Evolutionary conservation across 352 stramenopile species (phyloP).

Genomic region (Pythium grandisporangium): DNA sequence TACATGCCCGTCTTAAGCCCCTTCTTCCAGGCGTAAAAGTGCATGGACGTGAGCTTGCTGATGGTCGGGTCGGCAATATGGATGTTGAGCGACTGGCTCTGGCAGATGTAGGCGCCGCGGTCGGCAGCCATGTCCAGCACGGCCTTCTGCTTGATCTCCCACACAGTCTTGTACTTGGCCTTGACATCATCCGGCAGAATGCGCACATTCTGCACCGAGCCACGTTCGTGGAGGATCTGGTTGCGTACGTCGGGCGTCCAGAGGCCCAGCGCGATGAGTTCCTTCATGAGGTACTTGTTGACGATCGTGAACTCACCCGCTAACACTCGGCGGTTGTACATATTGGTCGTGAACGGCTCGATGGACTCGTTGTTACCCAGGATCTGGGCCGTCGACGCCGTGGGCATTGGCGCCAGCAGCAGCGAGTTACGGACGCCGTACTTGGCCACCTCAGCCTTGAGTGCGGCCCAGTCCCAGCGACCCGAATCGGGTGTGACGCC

Average conservation of each 20-base stretch:
- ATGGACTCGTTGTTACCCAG: constrained; percentile 99
- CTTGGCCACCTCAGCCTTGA: constrained; percentile 92
- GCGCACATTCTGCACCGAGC: constrained; percentile 92
- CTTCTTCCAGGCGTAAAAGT: constrained; percentile 99
- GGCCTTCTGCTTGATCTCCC: constrained; percentile 98
- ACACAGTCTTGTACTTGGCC: constrained; percentile 99
- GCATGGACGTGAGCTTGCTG: constrained; percentile 98
- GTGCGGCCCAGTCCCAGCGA: constrained; percentile 93
- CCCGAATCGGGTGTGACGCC: constrained; percentile 87
- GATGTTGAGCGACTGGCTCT: constrained; percentile 97
- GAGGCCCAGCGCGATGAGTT: constrained; percentile 93
- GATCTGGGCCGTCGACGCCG: constrained; percentile 98
- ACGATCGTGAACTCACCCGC: constrained; percentile 99
- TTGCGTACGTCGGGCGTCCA: constrained; percentile 98
- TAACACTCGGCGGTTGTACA: constrained; percentile 98
- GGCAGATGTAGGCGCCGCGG: constrained; percentile 98
- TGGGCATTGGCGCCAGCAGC: constrained; percentile 99
- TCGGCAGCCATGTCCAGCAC: constrained; percentile 98
- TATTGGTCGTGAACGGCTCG: constrained; percentile 99
- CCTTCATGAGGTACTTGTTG: constrained; percentile 98
- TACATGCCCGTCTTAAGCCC: constrained; percentile 99
- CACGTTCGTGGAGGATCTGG: constrained; percentile 97
- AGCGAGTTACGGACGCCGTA: constrained; percentile 98
- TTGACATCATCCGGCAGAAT: constrained; percentile 75
- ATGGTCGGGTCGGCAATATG: constrained; percentile 98